Percentiles rank a stretch among this genome's conserved stretches.
Conservation (phyloP, 78 protist species). For the Planoprotostelium fungivorum region DNA sequence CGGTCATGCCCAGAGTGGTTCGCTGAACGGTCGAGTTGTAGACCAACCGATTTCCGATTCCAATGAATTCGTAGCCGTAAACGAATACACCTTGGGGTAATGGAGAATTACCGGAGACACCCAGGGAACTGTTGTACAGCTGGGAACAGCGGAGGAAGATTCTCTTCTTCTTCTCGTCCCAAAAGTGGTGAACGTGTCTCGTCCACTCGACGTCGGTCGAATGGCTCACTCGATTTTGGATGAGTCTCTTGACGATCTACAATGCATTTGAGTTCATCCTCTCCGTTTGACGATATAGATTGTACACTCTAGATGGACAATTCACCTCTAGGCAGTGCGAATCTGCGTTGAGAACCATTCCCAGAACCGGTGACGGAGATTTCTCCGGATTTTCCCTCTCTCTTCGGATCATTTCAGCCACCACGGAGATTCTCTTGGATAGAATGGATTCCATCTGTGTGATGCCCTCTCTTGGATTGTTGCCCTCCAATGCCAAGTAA, state of each 20-base stretch:
- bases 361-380: not conserved
- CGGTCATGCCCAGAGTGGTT: not conserved
- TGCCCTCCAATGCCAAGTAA: not conserved
- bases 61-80: not conserved
- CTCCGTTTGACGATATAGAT: not conserved
- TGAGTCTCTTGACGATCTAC: not conserved
- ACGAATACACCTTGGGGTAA: not conserved
- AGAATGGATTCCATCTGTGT: not conserved
- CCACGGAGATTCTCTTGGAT: not conserved
- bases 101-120: not conserved
- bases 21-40: not conserved
- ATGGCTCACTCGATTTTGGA: not conserved
- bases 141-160: not conserved
- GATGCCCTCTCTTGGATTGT: not conserved
- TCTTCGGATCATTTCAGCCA: not conserved
- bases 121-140: not conserved
- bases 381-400: not conserved
- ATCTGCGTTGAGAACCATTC: not conserved
- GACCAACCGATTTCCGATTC: not conserved
- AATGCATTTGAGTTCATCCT: too few species aligned
- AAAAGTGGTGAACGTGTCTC: not conserved
- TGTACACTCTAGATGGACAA: not conserved
- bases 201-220: not conserved
- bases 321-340: not conserved
- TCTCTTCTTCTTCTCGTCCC: not conserved